Evolutionary conservation across 2,329 filamentous ascomycete species (phyloP), one percentile per base, ranked within the genome.

Genomic region (Neodidymelliopsis sp.): DNA sequence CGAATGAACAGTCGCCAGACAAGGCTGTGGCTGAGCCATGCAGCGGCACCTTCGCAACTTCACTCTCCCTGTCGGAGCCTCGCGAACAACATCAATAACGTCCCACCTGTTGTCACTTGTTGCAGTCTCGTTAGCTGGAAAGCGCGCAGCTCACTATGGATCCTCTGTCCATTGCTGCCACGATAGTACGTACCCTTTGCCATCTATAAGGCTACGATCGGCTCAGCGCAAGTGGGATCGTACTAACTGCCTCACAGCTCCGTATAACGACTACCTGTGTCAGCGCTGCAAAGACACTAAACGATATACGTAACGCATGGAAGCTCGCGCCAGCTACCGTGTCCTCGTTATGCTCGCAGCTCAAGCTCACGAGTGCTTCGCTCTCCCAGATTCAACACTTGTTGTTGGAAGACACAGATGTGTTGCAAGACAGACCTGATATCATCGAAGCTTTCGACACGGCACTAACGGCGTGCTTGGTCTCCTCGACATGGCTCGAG

Each of bases 371-470:
- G 22, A 45, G 49, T 23, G 54, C 59, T 3, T 61, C 60, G 6
- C 47, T 60, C 10, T 54, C 60, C 11, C 58, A 61, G 35, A 53
- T 62, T 9, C 60, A 63, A 23, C 38, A 30, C 10, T 39, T 62
- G 9, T 24, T 63, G 8, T 37, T 60, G 3, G 37, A 36, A 12
- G 46, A 58, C 22, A 25, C 22, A 12, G 45, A 51, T 23, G 33
- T 42, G 4, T 49, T 62, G 11, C 13, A 29, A 4, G 20, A 47
- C 16, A 49, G 54, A 12, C 59, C 46, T 4, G 57, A 59, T 25
- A 27, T 61, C 2, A n/a, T 35, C 10, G 45, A 45, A 1, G 35
- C 59, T 1, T 61, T 63, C 27, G 59, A 65, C 28, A 62, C 52
- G 1, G 51, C 62, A 16, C 34, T 63, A 23, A 63, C 59, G 6